Conservation (phyloP, 2,329 filamentous ascomycete genomes). For the Polychaeton citri region DNA sequence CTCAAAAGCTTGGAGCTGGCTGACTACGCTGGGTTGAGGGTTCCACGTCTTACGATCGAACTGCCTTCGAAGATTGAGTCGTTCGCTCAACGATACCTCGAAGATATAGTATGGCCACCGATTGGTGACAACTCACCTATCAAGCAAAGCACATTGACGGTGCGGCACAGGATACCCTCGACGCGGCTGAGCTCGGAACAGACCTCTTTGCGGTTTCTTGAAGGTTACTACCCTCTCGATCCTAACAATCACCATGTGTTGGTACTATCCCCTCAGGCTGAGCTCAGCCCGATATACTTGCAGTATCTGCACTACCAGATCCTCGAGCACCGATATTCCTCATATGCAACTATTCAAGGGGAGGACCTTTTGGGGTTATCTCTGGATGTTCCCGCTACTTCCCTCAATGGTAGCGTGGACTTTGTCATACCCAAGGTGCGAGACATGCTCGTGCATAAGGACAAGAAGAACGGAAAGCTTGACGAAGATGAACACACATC, state of each 20-base stretch:
- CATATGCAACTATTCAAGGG: slow-evolving; percentile 30
- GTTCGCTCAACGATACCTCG: slow-evolving; percentile 49
- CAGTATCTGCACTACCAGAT: slow-evolving; percentile 73
- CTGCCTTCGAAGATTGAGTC: slow-evolving; percentile 59
- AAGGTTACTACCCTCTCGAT: slow-evolving; percentile 72
- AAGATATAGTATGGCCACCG: slow-evolving; percentile 56
- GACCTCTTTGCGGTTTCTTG: slow-evolving; percentile 61
- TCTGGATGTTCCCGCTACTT: slow-evolving; percentile 55
- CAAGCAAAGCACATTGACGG: slow-evolving; percentile 38
- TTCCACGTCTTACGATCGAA: slow-evolving; percentile 72
- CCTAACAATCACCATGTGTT: slow-evolving; percentile 58
- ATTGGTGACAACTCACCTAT: slow-evolving; percentile 31
- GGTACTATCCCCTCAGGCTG: slow-evolving; percentile 67
- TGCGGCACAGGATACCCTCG: slow-evolving; percentile 60
- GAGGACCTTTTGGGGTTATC: slow-evolving; percentile 61
- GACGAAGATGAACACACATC: slow-evolving; percentile 32
- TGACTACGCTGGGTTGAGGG: slow-evolving; percentile 57
- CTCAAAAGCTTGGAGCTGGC: slow-evolving; percentile 62
- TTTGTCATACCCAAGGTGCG: slow-evolving; percentile 36
- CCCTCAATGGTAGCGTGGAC: slow-evolving; percentile 46
- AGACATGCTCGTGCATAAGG: slow-evolving; percentile 22
- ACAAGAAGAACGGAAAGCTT: slow-evolving; percentile 5
- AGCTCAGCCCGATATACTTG: slow-evolving; percentile 69
- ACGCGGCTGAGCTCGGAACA: slow-evolving; percentile 51
- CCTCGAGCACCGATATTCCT: slow-evolving; percentile 65